Conservation (phyloP, 768 basidiomycete genomes). For the Lactifluus rugatus region DNA sequence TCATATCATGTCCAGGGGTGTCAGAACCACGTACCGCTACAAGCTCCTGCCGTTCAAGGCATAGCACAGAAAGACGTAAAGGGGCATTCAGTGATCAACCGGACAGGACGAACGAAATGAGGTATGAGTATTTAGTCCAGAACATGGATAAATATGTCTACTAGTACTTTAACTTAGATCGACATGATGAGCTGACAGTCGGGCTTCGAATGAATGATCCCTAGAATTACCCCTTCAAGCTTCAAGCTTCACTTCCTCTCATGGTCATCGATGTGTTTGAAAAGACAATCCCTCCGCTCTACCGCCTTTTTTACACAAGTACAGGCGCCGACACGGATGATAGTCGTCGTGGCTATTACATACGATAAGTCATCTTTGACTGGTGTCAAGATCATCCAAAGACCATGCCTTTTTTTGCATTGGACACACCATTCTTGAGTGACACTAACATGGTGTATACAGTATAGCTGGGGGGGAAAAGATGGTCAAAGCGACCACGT, state of each 20-base stretch:
- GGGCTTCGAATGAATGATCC: no score
- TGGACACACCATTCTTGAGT: not conserved
- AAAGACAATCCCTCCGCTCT: no score
- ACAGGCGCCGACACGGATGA: not conserved
- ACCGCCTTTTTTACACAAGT: no score
- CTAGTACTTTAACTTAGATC: no score
- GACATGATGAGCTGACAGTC: no score
- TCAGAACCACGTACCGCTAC: not conserved
- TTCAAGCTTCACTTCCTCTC: no score
- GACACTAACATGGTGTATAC: not conserved
- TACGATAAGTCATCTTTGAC: not conserved
- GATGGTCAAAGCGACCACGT: not conserved
- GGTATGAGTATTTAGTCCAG: not conserved
- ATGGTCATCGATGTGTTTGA: no score
- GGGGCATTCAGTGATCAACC: not conserved
- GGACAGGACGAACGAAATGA: not conserved
- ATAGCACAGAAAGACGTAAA: not conserved
- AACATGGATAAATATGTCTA: not conserved
- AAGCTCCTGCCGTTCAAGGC: not conserved
- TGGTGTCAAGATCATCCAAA: not conserved
- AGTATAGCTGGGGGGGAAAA: not conserved
- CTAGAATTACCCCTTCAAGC: no score
- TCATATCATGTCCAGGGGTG: no score
- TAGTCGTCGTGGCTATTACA: not conserved
- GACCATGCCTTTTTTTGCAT: no score